phyloP scores from a whole-genome alignment of 2,329 filamentous ascomycete species.

The Beauveria scarabaeidicola region DNA sequence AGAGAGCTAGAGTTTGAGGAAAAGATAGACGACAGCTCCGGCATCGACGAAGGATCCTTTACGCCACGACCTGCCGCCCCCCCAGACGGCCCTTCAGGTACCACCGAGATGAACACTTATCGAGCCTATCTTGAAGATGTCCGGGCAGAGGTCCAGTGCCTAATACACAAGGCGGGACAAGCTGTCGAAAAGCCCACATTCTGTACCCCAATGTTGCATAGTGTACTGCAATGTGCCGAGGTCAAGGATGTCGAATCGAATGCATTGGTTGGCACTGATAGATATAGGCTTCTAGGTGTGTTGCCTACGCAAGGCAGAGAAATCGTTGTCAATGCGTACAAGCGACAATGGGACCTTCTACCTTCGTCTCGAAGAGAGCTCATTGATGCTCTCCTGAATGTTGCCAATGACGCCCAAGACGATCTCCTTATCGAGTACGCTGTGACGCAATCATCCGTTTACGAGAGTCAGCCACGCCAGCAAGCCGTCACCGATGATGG shows the following conservation, averaged over 20 bases:
- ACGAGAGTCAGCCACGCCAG: conserved; percentile 26
- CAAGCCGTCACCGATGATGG: conserved; percentile 23
- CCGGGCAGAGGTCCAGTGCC: conserved; percentile 38
- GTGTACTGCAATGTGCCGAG: conserved; percentile 24
- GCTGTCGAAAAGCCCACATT: conserved; percentile 22
- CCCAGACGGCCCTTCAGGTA: conserved; percentile 23
- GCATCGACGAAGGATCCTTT: conserved; percentile 31
- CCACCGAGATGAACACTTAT: conserved; percentile 31
- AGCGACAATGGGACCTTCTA: conserved; percentile 30
- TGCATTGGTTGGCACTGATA: conserved; percentile 22
- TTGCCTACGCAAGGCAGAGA: conserved; percentile 28
- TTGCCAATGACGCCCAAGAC: conserved; percentile 28
- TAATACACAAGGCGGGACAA: conserved; percentile 28
- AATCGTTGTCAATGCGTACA: conserved; percentile 31
- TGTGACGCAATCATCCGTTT: conserved; percentile 30
- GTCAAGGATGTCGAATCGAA: conserved; percentile 20
- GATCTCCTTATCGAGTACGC: conserved; percentile 29
- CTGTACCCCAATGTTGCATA: conserved; percentile 24
- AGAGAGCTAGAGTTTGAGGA: conserved; percentile 41
- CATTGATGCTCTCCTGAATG: conserved; percentile 24
- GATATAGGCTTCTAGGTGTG: conserved; percentile 30
- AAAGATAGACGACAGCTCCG: conserved; percentile 27
- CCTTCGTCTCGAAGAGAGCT: conserved; percentile 23
- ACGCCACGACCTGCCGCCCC: conserved; percentile 27
- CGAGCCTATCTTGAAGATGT: conserved; percentile 43